Percentiles rank a stretch among this genome's conserved stretches.
These are phyloP conservation scores for Dendrocalamus latiflorus DNA, from an alignment of 202 grass and related monocot genomes.

Conservation along the genomic window DNA sequence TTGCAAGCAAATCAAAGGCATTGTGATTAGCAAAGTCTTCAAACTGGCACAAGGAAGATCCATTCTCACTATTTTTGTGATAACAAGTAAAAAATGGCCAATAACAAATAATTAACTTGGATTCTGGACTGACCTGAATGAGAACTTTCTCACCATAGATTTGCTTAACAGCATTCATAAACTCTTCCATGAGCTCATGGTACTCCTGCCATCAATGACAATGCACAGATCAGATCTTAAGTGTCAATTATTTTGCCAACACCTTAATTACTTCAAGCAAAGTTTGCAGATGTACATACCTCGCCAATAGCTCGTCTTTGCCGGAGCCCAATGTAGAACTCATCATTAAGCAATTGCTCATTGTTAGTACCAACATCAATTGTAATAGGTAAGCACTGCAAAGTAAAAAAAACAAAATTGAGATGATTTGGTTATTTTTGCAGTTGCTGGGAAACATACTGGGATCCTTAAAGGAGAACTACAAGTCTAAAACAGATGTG, in stretches of 20 bases:
- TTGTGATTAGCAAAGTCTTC: constrained; percentile 99
- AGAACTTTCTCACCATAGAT: constrained; percentile 96
- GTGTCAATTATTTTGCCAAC: constrained; percentile 1
- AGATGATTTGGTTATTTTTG: not conserved
- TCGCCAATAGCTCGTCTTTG: constrained; percentile 83
- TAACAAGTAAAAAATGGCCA: constrained; percentile 10
- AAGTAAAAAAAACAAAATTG: constrained; percentile 3
- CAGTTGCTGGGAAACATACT: not conserved
- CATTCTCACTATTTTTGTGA: constrained; percentile 11
- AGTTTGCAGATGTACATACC: constrained; percentile 40
- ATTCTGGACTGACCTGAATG: constrained; percentile 58
- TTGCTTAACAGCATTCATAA: constrained; percentile 85
- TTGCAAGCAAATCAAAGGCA: constrained; percentile 92
- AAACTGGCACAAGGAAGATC: constrained; percentile 59
- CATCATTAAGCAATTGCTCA: constrained; percentile 76
- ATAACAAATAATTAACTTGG: constrained; percentile 9
- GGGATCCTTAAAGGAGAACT: not conserved
- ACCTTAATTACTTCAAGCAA: constrained; percentile 6
- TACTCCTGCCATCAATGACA: constrained; percentile 64
- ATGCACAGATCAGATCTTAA: constrained; percentile 17
- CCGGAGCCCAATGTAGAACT: constrained; percentile 93
- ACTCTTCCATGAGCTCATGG: constrained; percentile 79
- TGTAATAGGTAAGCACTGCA: constrained; percentile 92
- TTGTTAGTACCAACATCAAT: constrained; percentile 99
- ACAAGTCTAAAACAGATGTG: not conserved